Evolutionary conservation across 2,329 filamentous ascomycete species (phyloP), one percentile per base, ranked within the genome.

Genomic region (Ceratocystis variospora): DNA sequence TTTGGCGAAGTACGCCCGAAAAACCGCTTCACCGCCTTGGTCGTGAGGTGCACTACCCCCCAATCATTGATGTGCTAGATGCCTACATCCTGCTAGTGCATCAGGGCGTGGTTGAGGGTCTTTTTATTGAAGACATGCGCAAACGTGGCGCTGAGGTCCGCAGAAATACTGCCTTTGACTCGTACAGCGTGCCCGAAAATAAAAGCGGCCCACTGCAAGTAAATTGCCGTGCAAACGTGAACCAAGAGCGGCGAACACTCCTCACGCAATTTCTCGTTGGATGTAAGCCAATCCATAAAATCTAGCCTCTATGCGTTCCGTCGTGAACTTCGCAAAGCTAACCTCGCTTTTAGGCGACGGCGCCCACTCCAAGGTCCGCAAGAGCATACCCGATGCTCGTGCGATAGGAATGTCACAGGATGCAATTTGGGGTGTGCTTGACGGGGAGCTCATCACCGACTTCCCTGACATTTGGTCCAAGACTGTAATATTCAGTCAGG

Each of bases 401-500:
- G 81, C 83, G 3, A 79, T 85, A 28, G 79, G 79, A 63, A 74
- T 79, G 72, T 82, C 85, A 8, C 78, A 80, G 68, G 75, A 78
- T 12, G 78, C 79, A 22, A 78, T 83, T 45, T 90, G 87, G 87
- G 87, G 86, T 66, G 87, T 90, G 1, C 76, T 90, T 2, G 87
- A 90, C 72, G 87, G 86, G 70, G 83, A 84, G 72, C 75, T 89
- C 8, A 83, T 87, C 55, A 89, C 87, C 6, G 80, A 89, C 72
- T 89, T 90, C 70, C 87, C 87, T 1, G 87, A 89, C 71, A 81
- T 89, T 62, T 89, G 86, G 86, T 87, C 83, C 73, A 89, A 89
- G 75, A 85, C 86, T 0, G 80, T 87, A 0, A 79, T 89, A 6
- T 86, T 86, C 69, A 86, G 84, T 1, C 83, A 88, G 68, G 79